Conservation (phyloP, 345 rosid genomes). For the Garcia nutans region DNA sequence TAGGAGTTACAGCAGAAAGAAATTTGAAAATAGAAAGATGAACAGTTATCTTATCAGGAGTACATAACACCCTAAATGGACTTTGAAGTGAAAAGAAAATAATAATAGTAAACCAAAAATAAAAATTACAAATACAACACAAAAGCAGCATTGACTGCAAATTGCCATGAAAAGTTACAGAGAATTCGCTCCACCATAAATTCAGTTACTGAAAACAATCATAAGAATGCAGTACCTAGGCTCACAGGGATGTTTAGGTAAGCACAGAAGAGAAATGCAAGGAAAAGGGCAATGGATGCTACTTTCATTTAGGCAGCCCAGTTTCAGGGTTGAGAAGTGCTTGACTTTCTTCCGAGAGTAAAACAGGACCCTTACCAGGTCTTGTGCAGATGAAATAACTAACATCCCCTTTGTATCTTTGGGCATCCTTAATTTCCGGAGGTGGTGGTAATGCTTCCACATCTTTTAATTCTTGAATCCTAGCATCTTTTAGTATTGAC, state of each 20-base stretch:
- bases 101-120: neutral
- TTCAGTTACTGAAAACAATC: neutral
- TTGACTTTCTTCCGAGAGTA: slow-evolving; percentile 56
- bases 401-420: slow-evolving; percentile 65
- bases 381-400: slow-evolving; percentile 87
- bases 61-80: neutral
- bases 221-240: neutral
- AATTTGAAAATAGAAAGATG: neutral
- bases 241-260: neutral
- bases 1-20: neutral
- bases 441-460: slow-evolving; percentile 56
- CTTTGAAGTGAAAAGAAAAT: neutral
- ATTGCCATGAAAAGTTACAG: neutral
- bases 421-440: slow-evolving; percentile 54
- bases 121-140: neutral
- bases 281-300: neutral
- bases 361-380: slow-evolving; percentile 77
- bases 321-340: slow-evolving; percentile 67
- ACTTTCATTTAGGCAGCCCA: slow-evolving; percentile 65
- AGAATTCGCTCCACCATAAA: neutral
- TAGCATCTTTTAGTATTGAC: slow-evolving; percentile 80
- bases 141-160: neutral
- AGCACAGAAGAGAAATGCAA: neutral
- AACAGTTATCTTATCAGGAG: neutral
- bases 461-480: slow-evolving; percentile 53